phyloP scores from a whole-genome alignment of 2,329 filamentous ascomycete species.

The Aureobasidium pullulans region DNA sequence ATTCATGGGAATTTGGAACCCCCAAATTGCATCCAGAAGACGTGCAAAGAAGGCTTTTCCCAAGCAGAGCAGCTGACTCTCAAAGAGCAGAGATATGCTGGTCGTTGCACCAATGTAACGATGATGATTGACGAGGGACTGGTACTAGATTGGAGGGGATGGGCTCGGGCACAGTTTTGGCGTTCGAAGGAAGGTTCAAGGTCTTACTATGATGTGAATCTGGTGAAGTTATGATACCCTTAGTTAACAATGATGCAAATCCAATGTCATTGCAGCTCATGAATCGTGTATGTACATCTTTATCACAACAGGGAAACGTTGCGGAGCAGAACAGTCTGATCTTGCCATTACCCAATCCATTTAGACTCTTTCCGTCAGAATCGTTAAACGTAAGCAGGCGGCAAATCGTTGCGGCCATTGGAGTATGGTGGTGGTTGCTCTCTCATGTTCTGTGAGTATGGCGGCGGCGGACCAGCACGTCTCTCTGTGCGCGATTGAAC shows the following conservation, averaged over 20 bases:
- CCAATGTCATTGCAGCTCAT: neutral
- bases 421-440: constrained; percentile 1
- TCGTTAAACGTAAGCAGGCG: constrained; percentile 1
- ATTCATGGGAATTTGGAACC: constrained; percentile 56
- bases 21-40: constrained; percentile 43
- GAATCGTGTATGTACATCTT: neutral
- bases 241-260: neutral
- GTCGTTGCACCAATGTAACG: neutral
- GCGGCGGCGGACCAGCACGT: neutral
- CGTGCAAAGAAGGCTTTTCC: constrained; percentile 28
- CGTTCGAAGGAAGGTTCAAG: neutral
- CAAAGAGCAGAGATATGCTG: neutral
- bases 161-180: neutral
- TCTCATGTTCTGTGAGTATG: neutral
- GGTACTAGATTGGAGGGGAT: neutral
- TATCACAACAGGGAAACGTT: neutral
- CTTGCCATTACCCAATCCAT: neutral
- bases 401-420: neutral
- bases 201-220: neutral
- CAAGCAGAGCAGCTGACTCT: constrained; percentile 13
- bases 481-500: neutral
- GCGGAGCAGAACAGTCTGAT: neutral
- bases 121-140: neutral
- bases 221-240: neutral
- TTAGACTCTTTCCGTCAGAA: neutral